A percentile compares a stretch with the other conserved stretches of the same genome.
Evolutionary conservation across 805 yeast genomes (phyloP).

Genomic region (Pichia californica): DNA sequence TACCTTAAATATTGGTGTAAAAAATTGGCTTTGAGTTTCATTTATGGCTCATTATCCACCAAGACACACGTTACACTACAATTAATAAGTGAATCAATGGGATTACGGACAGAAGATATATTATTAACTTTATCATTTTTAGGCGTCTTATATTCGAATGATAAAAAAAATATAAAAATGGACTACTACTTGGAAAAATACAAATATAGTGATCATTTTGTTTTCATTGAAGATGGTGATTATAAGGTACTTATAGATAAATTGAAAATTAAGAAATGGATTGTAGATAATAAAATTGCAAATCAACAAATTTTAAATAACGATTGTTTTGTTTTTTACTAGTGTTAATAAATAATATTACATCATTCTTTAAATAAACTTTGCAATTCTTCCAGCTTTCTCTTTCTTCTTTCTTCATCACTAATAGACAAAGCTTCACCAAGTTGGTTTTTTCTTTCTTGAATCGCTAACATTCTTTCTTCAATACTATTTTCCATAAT

Average conservation of each 20-base stretch:
- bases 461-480: slow-evolving; percentile 81
- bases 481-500: slow-evolving; percentile 81
- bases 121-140: slow-evolving; percentile 52
- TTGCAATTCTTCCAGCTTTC: slow-evolving; percentile 68
- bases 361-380: slow-evolving; percentile 47
- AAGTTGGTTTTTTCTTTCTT: slow-evolving; percentile 71
- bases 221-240: slow-evolving; percentile 20
- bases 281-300: slow-evolving; percentile 18
- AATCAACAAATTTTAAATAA: slow-evolving; percentile 15
- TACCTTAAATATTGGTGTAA: slow-evolving; percentile 75
- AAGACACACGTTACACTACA: slow-evolving; percentile 35
- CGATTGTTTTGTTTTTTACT: slow-evolving; percentile 23
- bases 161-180: slow-evolving; percentile 19
- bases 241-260: slow-evolving; percentile 22
- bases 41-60: slow-evolving; percentile 34
- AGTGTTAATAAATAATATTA: not conserved
- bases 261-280: slow-evolving; percentile 25
- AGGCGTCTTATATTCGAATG: slow-evolving; percentile 33
- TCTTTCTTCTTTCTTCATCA: slow-evolving; percentile 66
- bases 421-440: slow-evolving; percentile 76
- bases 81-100: slow-evolving; percentile 49
- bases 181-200: slow-evolving; percentile 24
- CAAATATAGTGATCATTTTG: slow-evolving; percentile 14
- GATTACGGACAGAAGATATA: slow-evolving; percentile 59
- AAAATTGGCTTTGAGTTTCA: slow-evolving; percentile 37